These are phyloP conservation scores for Xylariaceae sp. DNA, from an alignment of 2,329 filamentous ascomycete genomes.

Conservation along the genomic window DNA sequence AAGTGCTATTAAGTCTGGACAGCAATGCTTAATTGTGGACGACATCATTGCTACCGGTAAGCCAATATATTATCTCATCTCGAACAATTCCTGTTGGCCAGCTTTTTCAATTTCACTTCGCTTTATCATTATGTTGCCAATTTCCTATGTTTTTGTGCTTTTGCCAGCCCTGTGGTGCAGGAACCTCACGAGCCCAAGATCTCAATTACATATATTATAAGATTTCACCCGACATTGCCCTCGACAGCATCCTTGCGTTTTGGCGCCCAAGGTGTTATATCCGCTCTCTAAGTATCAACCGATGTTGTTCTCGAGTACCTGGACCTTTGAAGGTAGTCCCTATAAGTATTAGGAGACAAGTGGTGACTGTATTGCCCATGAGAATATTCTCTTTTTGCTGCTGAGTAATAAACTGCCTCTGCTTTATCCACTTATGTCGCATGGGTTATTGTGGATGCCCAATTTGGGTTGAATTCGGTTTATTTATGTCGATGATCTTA, in stretches of 20 bases:
- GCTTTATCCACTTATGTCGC: background rate
- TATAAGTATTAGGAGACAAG: background rate
- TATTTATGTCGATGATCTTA: background rate
- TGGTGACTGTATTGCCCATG: background rate
- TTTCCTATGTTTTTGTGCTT: background rate
- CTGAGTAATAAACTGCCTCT: background rate
- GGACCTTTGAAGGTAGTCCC: background rate
- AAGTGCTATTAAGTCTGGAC: conserved; percentile 81
- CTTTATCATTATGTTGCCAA: background rate
- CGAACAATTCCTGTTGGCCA: conserved; percentile 4
- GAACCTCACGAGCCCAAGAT: background rate
- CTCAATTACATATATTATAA: background rate
- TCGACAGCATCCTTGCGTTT: background rate
- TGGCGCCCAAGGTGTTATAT: background rate
- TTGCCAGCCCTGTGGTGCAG: background rate
- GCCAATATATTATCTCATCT: conserved; percentile 43
- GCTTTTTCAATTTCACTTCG: background rate
- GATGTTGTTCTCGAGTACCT: background rate
- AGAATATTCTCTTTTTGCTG: background rate
- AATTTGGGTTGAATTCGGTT: background rate
- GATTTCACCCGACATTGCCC: background rate
- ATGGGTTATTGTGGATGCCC: background rate
- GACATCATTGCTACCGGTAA: conserved; percentile 98
- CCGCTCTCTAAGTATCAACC: background rate
- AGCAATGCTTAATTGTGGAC: conserved; percentile 92